phyloP scores from a whole-genome alignment of 75 land plant species.

The Sequoiadendron giganteum region DNA sequence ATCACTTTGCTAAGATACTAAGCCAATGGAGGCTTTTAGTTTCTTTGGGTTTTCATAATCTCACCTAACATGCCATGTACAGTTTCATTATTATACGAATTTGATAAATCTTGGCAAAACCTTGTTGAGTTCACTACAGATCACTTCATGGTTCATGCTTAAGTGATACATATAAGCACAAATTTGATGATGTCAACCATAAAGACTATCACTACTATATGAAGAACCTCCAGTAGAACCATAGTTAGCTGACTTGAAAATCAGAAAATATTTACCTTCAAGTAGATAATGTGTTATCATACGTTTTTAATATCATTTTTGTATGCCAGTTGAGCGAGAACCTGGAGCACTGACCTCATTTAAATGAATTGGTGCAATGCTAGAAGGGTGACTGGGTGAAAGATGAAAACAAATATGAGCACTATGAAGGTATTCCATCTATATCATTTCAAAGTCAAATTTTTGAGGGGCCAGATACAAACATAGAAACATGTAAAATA shows the following conservation, averaged over 20 bases:
- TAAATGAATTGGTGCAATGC: constrained; percentile 82
- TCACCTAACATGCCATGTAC: no score
- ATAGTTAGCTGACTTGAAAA: no score
- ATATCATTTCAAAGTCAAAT: constrained; percentile 60
- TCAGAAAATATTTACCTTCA: neutral
- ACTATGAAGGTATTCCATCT: no score
- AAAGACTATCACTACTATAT: neutral
- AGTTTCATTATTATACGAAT: no score
- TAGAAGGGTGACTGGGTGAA: constrained; percentile 78
- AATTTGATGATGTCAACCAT: neutral
- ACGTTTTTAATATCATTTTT: neutral
- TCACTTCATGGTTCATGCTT: neutral
- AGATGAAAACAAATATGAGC: no score
- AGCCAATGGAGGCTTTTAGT: no score
- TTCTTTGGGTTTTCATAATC: no score
- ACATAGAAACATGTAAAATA: constrained; percentile 79
- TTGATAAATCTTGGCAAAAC: no score
- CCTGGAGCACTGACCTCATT: constrained; percentile 92
- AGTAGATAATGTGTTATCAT: no score
- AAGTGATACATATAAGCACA: neutral
- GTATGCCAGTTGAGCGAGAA: constrained; percentile 66
- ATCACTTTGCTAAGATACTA: no score
- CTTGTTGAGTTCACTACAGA: no score
- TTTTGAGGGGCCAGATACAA: constrained; percentile 95
- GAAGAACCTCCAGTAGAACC: no score